These are phyloP conservation scores for Pisolithus tinctorius DNA, from an alignment of 768 basidiomycete species.

Conservation along the genomic window DNA sequence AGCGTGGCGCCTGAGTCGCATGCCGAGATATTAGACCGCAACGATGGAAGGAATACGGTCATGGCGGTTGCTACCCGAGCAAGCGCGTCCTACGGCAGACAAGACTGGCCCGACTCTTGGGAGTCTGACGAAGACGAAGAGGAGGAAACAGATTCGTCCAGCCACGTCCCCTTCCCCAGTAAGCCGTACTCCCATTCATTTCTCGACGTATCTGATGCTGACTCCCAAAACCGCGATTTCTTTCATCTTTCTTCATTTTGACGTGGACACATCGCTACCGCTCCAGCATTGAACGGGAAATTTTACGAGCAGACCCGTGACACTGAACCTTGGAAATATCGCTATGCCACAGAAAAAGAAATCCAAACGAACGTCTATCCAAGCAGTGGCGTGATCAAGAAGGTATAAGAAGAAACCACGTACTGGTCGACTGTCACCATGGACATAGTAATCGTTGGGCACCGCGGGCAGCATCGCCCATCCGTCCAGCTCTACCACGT, in stretches of 20 bases:
- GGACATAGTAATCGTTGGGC: too few relatives aligned
- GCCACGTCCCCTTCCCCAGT: slow-evolving; percentile 20
- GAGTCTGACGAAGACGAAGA: slow-evolving; percentile 13
- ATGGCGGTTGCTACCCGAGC: neutral
- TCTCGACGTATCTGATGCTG: neutral
- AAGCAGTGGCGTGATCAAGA: slow-evolving; percentile 7
- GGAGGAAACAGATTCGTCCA: slow-evolving; percentile 4
- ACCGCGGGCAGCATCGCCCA: too few relatives aligned
- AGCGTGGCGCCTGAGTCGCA: slow-evolving; percentile 1
- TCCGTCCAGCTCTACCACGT: too few relatives aligned
- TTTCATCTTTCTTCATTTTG: neutral
- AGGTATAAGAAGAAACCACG: neutral
- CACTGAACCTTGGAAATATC: slow-evolving; percentile 21
- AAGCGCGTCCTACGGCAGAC: neutral
- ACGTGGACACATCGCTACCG: neutral
- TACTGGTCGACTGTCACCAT: neutral
- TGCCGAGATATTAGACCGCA: neutral
- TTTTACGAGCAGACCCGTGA: slow-evolving; percentile 12
- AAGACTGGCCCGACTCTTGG: slow-evolving; percentile 3
- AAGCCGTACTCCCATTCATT: slow-evolving; percentile 5
- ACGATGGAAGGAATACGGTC: neutral
- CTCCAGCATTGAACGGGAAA: slow-evolving; percentile 13
- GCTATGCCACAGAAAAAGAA: slow-evolving; percentile 27
- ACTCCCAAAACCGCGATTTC: neutral
- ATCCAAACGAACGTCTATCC: slow-evolving; percentile 20